Base-by-base conservation (phyloP, 345 rosid species). In the Dimocarpus longan region DNA sequence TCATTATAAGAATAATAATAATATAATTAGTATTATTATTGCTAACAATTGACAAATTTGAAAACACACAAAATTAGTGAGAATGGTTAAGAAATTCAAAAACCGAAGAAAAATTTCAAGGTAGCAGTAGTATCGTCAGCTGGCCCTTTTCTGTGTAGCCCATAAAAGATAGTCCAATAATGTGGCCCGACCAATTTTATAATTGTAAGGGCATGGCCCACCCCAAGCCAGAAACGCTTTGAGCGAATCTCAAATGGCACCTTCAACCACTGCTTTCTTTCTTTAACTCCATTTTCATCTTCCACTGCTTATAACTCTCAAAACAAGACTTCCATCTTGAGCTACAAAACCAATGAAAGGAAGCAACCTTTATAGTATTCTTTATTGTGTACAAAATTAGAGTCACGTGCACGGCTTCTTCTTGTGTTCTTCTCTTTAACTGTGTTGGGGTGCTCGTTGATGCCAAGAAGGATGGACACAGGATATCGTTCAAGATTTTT, bases 361-460 rank as follows among this genome's bases (percentile, higher is more conserved):
- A 50, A 82, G 57, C 16, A 68, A 13, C 67, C 37, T 62, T 76
- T 68, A 3, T 24, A 80, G 48, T 71, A 80, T 40, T 32, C 37
- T 32, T 42, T 87, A 6, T 65, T 78, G 21, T 78, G 80, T 75
- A 43, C 80, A 48, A 78, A 21, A 57, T 5, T 80, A 81, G 78
- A 28, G 5, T 88, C 75, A 83, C 82, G 39, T 86, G 96, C 86
- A 89, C 85, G 9, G 88, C 94, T 50, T 76, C 37, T 3, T 32
- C 37, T 32, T 32, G 2, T 32, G 98, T 96, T 66, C 95, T 93
- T 71, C 88, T 92, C 44, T 95, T 95, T 73, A 94, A 95, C 75
- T 95, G 99, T 73, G 99, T 93, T 73, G 99, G 99, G 18, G 99
- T 95, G 40, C 99, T 92, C 21, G 98, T 93, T 59, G 98, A 93